Base-by-base conservation (phyloP, 2,329 filamentous ascomycete species). In the Ascocoryne sarcoides region DNA sequence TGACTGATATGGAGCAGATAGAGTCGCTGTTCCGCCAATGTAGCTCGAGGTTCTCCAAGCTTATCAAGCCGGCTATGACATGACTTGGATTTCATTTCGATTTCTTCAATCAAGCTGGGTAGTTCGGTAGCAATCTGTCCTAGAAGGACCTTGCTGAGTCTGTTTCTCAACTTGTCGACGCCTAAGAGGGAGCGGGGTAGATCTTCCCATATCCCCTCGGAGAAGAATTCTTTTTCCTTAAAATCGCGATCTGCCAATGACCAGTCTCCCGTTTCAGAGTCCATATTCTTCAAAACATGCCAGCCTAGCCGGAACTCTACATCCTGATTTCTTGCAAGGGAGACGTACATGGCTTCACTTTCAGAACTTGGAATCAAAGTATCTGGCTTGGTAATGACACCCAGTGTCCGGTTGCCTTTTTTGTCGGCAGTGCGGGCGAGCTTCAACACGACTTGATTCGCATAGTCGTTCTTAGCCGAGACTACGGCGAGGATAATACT, bases 371-470 rank as follows among this genome's bases (percentile, higher is more conserved):
- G 37, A n/a, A 42, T 31, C 15, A 57, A 14, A 45, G 79, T 59
- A 42, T 83, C 78, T 0, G 75, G 70, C 47, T 81, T 82, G 0
- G 76, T 82, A 0, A 81, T 60, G 3, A 71, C 58, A 0, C 65
- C 65, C 1, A 71, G 39, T 0, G 66, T 70, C 30, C 67, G 54
- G 21, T 51, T 45, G 0, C 65, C 64, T 3, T 48, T 42, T 70
- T 2, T 37, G 46, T 70, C 66, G 17, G 51, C 44, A 39, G 40
- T 45, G 32, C 71, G 66, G 10, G 73, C 65, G 31, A 68, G 52
- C 10, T 70, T 64, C 0, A 75, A 59, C 4, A 84, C 69, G 8
- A 67, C 61, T 50, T 84, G 79, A 21, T 76, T 71, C 4, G 72
- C 71, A 47, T 84, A 84, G 46, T 75, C 70, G 32, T 68, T 69